Evolutionary conservation across 768 basidiomycete species (phyloP).

Genomic region (Megacollybia marginata): DNA sequence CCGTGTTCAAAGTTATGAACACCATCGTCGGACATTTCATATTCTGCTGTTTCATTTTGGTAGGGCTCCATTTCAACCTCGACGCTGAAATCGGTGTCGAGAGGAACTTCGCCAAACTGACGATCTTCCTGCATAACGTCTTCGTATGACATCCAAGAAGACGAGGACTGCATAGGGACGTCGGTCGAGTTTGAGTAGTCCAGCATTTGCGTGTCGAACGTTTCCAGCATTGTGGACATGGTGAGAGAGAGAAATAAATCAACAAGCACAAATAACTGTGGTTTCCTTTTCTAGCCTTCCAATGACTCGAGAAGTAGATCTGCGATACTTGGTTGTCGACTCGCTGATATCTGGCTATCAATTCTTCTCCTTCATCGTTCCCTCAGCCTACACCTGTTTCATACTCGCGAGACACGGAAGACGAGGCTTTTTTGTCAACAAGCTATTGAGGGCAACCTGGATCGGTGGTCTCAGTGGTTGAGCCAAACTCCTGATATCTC

Average conservation of each 20-base stretch:
- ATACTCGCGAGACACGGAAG: slow-evolving; percentile 48
- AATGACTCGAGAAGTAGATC: background rate
- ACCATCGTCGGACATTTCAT: slow-evolving; percentile 22
- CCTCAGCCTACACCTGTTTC: slow-evolving; percentile 52
- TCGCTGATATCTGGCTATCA: slow-evolving; percentile 66
- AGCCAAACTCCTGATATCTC: background rate
- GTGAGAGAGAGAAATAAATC: slow-evolving; percentile 11
- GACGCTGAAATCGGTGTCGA: slow-evolving; percentile 23
- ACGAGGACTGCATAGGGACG: slow-evolving; percentile 49
- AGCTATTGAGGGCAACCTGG: slow-evolving; percentile 67
- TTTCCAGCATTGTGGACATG: slow-evolving; percentile 40
- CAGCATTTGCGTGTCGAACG: slow-evolving; percentile 58
- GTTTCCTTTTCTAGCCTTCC: background rate
- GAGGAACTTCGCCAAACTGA: slow-evolving; percentile 13
- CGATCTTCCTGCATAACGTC: slow-evolving; percentile 55
- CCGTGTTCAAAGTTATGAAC: slow-evolving; percentile 9
- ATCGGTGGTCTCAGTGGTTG: slow-evolving; percentile 55
- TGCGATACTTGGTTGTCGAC: background rate
- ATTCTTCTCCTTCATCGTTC: slow-evolving; percentile 51
- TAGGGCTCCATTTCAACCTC: slow-evolving; percentile 58
- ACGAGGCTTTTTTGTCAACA: slow-evolving; percentile 49
- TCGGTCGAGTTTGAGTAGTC: slow-evolving; percentile 52
- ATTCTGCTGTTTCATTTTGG: slow-evolving; percentile 12
- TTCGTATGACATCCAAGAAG: slow-evolving; percentile 45
- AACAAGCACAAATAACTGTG: background rate